These are phyloP conservation scores for Colletotrichum sp. DNA, from an alignment of 2,329 filamentous ascomycete genomes.

Conservation along the genomic window DNA sequence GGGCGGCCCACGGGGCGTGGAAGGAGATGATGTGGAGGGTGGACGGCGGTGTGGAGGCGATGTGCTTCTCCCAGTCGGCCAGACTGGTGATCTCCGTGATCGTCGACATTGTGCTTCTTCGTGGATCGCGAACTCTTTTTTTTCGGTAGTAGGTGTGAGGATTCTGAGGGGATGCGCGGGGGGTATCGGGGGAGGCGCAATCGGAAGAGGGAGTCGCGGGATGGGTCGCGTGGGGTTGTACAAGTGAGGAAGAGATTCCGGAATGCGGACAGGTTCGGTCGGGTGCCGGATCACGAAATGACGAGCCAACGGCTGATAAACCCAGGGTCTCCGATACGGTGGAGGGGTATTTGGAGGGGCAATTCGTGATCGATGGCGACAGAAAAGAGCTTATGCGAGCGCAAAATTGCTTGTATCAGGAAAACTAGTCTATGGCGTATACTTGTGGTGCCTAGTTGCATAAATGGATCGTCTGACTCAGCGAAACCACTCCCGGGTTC, in stretches of 20 bases:
- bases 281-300: constrained; percentile 13
- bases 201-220: neutral
- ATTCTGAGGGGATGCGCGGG: neutral
- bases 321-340: constrained; percentile 18
- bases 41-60: constrained; percentile 68
- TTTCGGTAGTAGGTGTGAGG: neutral
- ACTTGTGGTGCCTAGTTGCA: neutral
- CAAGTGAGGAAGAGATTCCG: neutral
- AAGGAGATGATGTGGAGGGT: constrained; percentile 89
- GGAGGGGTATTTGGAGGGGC: constrained; percentile 18
- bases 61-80: constrained; percentile 73
- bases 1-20: constrained; percentile 95
- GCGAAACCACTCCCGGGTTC: neutral
- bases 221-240: neutral
- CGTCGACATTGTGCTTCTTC: constrained; percentile 65
- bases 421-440: constrained; percentile 2
- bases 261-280: neutral
- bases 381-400: neutral
- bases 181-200: neutral
- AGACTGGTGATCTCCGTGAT: constrained; percentile 80
- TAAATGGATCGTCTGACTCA: neutral
- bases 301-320: constrained; percentile 16
- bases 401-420: neutral
- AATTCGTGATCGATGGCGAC: constrained; percentile 12
- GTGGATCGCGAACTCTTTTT: constrained; percentile 1